These are phyloP conservation scores for Talaromyces rugulosus DNA, from an alignment of 2,329 filamentous ascomycete genomes.

Conservation along the genomic window DNA sequence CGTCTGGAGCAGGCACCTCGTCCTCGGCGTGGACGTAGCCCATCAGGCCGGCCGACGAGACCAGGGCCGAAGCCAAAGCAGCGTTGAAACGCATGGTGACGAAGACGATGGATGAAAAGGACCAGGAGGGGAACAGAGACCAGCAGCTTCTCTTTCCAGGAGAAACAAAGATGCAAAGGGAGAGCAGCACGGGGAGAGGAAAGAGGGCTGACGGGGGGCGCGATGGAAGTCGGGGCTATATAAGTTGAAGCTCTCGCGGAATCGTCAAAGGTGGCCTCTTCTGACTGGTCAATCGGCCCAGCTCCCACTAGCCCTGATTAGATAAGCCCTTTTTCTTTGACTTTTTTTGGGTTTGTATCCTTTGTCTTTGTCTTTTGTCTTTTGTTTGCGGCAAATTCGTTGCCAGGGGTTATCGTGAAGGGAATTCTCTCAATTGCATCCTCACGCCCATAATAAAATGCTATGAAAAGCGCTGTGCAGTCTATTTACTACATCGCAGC, in stretches of 20 bases:
- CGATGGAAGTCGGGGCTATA: slow-evolving; percentile 23
- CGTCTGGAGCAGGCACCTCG: slow-evolving; percentile 52
- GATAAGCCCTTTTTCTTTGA: neutral
- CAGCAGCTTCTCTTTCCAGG: slow-evolving; percentile 11
- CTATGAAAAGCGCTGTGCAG: neutral
- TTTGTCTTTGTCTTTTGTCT: neutral
- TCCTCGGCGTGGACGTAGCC: slow-evolving; percentile 64
- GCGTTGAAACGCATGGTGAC: slow-evolving; percentile 78
- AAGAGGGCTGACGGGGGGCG: slow-evolving; percentile 17
- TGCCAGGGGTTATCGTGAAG: too few relatives aligned
- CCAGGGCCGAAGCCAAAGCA: slow-evolving; percentile 65
- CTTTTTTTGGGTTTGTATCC: neutral
- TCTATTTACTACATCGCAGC: neutral
- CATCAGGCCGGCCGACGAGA: slow-evolving; percentile 66
- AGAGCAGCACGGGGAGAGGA: slow-evolving; percentile 15
- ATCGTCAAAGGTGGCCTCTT: slow-evolving; percentile 45
- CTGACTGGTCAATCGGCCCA: slow-evolving; percentile 5
- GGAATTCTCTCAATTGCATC: neutral
- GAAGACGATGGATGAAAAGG: slow-evolving; percentile 13
- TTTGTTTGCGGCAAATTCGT: neutral
- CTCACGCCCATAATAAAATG: neutral
- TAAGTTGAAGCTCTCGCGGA: slow-evolving; percentile 19
- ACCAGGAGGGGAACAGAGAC: slow-evolving; percentile 11
- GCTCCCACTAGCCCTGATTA: neutral
- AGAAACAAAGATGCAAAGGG: slow-evolving; percentile 15